Conservation (phyloP, 371 early-diverging fungal genomes). For the Coemansia sp. region DNA sequence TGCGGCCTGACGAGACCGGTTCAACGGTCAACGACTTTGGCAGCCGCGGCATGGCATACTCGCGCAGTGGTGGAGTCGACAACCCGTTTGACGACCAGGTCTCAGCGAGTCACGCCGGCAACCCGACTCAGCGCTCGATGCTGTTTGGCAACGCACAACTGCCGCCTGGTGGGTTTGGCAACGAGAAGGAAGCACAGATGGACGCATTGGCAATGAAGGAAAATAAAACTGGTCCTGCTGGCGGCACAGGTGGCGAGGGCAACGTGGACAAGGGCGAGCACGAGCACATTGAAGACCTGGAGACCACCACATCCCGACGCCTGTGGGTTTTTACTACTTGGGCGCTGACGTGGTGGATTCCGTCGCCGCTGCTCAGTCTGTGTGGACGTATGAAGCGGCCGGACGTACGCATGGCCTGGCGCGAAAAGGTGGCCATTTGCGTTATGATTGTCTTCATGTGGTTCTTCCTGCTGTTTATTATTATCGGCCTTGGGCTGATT, state of each 20-base stretch:
- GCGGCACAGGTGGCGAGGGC: slow-evolving; percentile 39
- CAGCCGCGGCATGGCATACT: slow-evolving; percentile 5
- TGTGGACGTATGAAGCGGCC: slow-evolving; percentile 79
- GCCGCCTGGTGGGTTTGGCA: neutral
- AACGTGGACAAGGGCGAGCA: slow-evolving; percentile 30
- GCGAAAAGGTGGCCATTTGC: slow-evolving; percentile 92
- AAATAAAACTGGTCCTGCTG: neutral
- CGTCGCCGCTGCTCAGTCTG: slow-evolving; percentile 56
- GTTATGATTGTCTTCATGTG: slow-evolving; percentile 80
- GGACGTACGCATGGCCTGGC: slow-evolving; percentile 92
- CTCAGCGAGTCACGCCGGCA: neutral
- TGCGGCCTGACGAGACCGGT: slow-evolving; percentile 15
- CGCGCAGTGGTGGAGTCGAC: slow-evolving; percentile 1
- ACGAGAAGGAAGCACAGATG: slow-evolving; percentile 16
- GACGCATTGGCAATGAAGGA: slow-evolving; percentile 19
- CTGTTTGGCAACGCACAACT: slow-evolving; percentile 7
- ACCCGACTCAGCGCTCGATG: neutral
- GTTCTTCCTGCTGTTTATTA: slow-evolving; percentile 77
- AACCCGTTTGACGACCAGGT: slow-evolving; percentile 40
- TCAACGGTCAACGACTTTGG: slow-evolving; percentile 33
- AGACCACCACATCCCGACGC: slow-evolving; percentile 59
- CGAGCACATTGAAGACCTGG: slow-evolving; percentile 52
- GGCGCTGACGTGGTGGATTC: slow-evolving; percentile 75
- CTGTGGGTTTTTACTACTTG: slow-evolving; percentile 69
- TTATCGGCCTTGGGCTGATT: slow-evolving; percentile 79